Evolutionary conservation across 495 filamentous ascomycete species (phyloP).

Genomic region (Pseudevernia furfuracea): DNA sequence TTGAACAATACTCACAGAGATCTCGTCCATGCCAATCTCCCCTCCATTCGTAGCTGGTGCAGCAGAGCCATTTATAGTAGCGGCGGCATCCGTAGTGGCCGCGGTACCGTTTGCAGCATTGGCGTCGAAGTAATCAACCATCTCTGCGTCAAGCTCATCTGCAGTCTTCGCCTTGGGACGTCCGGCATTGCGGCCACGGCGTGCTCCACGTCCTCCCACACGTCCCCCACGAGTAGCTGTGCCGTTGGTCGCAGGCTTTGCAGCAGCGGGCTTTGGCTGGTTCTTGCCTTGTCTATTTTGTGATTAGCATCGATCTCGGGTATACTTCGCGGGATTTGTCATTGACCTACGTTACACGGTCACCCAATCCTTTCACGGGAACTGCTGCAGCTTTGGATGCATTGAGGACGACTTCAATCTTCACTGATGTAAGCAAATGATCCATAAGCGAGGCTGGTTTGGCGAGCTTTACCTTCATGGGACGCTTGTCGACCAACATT

Average conservation of each 20-base stretch:
- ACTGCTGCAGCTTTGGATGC: slow-evolving; percentile 60
- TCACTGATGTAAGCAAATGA: slow-evolving; percentile 18
- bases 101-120: slow-evolving; percentile 32
- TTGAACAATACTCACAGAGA: slow-evolving; percentile 21
- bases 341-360: slow-evolving; percentile 68
- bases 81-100: slow-evolving; percentile 35
- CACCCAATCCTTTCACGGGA: slow-evolving; percentile 66
- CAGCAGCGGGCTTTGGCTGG: slow-evolving; percentile 71
- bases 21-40: slow-evolving; percentile 49
- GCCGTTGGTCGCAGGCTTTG: slow-evolving; percentile 45
- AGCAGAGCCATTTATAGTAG: slow-evolving; percentile 38
- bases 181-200: slow-evolving; percentile 42
- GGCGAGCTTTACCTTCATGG: slow-evolving; percentile 65
- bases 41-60: slow-evolving; percentile 33
- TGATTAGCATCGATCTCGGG: slow-evolving; percentile 25
- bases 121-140: slow-evolving; percentile 77
- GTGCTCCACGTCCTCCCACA: slow-evolving; percentile 38
- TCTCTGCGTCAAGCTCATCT: slow-evolving; percentile 88
- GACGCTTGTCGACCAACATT: slow-evolving; percentile 76
- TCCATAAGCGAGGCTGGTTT: slow-evolving; percentile 7
- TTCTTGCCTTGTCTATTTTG: slow-evolving; percentile 54
- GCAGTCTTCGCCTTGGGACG: slow-evolving; percentile 80
- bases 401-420: slow-evolving; percentile 88
- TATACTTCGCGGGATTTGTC: neutral
- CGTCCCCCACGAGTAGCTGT: slow-evolving; percentile 36